These are phyloP conservation scores for Pleurotus cornucopiae DNA, from an alignment of 768 basidiomycete species.

Conservation along the genomic window DNA sequence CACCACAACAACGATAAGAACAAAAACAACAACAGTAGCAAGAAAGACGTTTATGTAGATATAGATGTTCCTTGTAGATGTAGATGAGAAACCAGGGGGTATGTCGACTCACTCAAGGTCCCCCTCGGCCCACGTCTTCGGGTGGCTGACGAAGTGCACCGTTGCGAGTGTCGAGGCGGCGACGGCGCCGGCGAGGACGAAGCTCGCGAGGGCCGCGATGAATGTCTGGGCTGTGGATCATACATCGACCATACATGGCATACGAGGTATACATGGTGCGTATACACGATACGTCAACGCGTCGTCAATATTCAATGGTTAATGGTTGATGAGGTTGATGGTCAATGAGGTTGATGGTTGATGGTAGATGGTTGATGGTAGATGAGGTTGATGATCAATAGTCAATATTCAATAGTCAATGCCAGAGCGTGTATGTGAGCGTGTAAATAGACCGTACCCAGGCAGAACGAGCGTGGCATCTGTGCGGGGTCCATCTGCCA, in stretches of 20 bases:
- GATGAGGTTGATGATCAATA: too few relatives aligned
- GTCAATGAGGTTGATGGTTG: too few relatives aligned
- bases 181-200: slow-evolving; percentile 39
- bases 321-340: too few relatives aligned
- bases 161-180: slow-evolving; percentile 43
- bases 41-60: too few relatives aligned
- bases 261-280: too few relatives aligned
- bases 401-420: too few relatives aligned
- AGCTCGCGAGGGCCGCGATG: slow-evolving; percentile 37
- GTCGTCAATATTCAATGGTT: too few relatives aligned
- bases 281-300: too few relatives aligned
- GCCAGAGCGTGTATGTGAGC: not conserved
- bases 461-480: slow-evolving; percentile 59
- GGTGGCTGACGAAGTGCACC: slow-evolving; percentile 32
- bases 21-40: too few relatives aligned
- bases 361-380: too few relatives aligned
- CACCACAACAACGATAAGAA: not conserved
- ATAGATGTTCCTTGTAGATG: too few relatives aligned
- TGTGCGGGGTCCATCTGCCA: slow-evolving; percentile 57
- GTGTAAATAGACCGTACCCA: slow-evolving; percentile 26
- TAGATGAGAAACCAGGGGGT: too few relatives aligned
- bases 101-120: slow-evolving; percentile 20
- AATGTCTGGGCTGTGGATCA: slow-evolving; percentile 35
- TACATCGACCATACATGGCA: not conserved
- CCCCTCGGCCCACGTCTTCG: slow-evolving; percentile 35